phyloP scores from a whole-genome alignment of 805 yeast species.

The Komagataella populi region DNA sequence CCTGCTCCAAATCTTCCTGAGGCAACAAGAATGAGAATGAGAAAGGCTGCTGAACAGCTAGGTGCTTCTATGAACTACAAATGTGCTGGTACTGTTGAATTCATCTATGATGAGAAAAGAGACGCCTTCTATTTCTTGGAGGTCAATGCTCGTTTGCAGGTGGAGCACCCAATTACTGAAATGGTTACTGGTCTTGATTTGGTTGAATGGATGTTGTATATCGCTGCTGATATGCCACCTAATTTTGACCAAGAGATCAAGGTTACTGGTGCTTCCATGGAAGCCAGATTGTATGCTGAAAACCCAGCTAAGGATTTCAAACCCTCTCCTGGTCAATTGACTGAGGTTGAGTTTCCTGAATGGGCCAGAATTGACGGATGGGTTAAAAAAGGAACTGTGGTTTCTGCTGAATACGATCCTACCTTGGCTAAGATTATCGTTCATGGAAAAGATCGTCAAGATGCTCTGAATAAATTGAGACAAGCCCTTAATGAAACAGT shows the following conservation, averaged over 20 bases:
- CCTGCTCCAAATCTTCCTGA: slow-evolving; percentile 94
- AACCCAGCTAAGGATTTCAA: slow-evolving; percentile 90
- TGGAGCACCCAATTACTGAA: slow-evolving; percentile 96
- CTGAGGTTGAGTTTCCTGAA: slow-evolving; percentile 72
- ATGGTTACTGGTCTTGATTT: slow-evolving; percentile 88
- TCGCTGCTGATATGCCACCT: slow-evolving; percentile 86
- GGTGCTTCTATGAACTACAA: slow-evolving; percentile 79
- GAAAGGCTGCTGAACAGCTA: slow-evolving; percentile 73
- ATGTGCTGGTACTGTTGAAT: slow-evolving; percentile 97
- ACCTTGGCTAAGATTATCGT: slow-evolving; percentile 94
- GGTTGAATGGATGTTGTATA: slow-evolving; percentile 92
- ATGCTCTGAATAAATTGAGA: slow-evolving; percentile 66
- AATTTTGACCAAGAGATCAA: slow-evolving; percentile 47
- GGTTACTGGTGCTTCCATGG: slow-evolving; percentile 86
- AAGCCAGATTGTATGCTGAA: slow-evolving; percentile 92
- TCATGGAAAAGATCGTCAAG: slow-evolving; percentile 79
- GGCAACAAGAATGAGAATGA: slow-evolving; percentile 57
- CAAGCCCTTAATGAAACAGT: slow-evolving; percentile 78
- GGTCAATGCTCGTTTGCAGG: slow-evolving; percentile 93
- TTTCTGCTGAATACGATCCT: slow-evolving; percentile 93
- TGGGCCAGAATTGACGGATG: slow-evolving; percentile 95
- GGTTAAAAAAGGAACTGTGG: slow-evolving; percentile 77
- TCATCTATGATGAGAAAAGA: slow-evolving; percentile 73
- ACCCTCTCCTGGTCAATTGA: slow-evolving; percentile 93
- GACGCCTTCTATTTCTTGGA: slow-evolving; percentile 91